These are phyloP conservation scores for Penicillium angulare DNA, from an alignment of 495 filamentous ascomycete genomes.

Conservation along the genomic window DNA sequence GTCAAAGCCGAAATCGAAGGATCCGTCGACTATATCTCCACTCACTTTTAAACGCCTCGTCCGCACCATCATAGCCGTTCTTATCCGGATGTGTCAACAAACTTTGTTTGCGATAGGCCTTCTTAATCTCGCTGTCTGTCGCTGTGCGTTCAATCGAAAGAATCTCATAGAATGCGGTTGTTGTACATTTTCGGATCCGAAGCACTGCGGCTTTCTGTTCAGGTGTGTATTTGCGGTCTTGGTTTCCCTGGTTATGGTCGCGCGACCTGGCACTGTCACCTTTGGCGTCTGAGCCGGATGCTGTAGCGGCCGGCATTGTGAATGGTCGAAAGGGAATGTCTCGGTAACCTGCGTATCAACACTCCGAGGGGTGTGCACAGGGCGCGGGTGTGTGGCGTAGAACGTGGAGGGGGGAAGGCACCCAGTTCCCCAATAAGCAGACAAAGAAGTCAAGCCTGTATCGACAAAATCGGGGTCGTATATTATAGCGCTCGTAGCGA, in stretches of 20 bases:
- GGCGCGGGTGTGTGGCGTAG: constrained; percentile 16
- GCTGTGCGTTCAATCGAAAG: constrained; percentile 70
- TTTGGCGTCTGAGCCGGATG: constrained; percentile 69
- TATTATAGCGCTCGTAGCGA: constrained; percentile 6
- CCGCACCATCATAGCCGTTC: constrained; percentile 94
- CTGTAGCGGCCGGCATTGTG: constrained; percentile 73
- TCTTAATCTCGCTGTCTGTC: constrained; percentile 86
- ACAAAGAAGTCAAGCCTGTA: constrained; percentile 5
- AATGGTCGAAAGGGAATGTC: neutral
- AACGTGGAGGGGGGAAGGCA: constrained; percentile 16
- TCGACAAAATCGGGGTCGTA: constrained; percentile 4
- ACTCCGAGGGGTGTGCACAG: neutral
- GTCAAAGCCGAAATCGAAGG: constrained; percentile 1
- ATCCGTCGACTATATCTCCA: constrained; percentile 5
- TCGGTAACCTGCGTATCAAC: neutral
- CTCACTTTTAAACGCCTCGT: constrained; percentile 93
- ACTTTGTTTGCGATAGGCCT: constrained; percentile 92
- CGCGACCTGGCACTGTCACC: constrained; percentile 65
- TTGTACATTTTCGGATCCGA: constrained; percentile 75
- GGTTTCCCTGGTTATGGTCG: constrained; percentile 91
- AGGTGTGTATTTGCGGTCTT: constrained; percentile 80
- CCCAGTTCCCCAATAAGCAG: constrained; percentile 13
- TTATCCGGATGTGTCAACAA: constrained; percentile 97
- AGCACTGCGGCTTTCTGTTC: constrained; percentile 90
- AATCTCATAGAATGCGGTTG: constrained; percentile 95